Evolutionary conservation across 352 stramenopile genomes (phyloP).

Genomic region (Globisporangium mamillatum): DNA sequence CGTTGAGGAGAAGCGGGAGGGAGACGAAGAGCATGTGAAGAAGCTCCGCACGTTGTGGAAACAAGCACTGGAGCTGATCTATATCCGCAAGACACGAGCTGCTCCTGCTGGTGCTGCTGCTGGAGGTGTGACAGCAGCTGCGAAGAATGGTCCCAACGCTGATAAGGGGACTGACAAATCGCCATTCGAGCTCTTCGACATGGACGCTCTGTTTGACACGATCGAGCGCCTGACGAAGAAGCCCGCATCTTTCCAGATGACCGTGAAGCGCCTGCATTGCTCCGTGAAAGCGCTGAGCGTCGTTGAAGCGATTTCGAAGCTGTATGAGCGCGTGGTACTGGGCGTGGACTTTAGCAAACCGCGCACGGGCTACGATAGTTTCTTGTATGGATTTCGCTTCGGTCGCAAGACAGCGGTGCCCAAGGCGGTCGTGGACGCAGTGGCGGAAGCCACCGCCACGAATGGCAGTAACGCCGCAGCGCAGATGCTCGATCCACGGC

Average conservation of each 20-base stretch:
- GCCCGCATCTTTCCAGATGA: conserved; percentile 41
- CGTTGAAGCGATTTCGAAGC: conserved; percentile 53
- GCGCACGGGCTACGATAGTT: conserved; percentile 36
- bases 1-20: conserved; percentile 29
- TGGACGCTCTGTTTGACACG: conserved; percentile 50
- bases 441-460: conserved; percentile 10
- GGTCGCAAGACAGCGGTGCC: conserved; percentile 51
- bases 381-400: conserved; percentile 74
- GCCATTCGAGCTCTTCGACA: conserved; percentile 59
- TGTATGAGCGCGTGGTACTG: conserved; percentile 61
- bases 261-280: conserved; percentile 54
- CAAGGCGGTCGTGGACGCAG: conserved; percentile 30
- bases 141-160: conserved; percentile 13
- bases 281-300: conserved; percentile 53
- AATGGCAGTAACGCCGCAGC: conserved; percentile 6
- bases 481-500: conserved; percentile 39
- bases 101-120: not conserved
- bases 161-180: conserved; percentile 13
- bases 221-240: conserved; percentile 53
- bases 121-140: not conserved
- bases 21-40: conserved; percentile 27
- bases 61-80: conserved; percentile 52
- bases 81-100: conserved; percentile 52
- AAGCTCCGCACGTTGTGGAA: conserved; percentile 47
- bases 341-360: conserved; percentile 66